Evolutionary conservation across 768 basidiomycete species (phyloP), one percentile per base, ranked within the genome.

Genomic region (Russula emetica): DNA sequence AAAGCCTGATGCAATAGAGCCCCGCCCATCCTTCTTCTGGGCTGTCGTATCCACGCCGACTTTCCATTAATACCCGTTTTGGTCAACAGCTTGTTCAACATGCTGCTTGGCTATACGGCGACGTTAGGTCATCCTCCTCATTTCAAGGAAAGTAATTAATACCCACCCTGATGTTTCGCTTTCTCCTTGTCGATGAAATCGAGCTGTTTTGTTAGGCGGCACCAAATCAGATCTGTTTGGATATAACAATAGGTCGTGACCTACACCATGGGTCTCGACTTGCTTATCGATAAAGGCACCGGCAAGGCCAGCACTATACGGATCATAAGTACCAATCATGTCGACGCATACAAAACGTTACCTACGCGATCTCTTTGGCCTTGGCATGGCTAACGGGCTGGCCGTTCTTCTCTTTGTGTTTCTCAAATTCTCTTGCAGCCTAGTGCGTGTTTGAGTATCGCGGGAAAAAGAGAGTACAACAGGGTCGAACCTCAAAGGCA

Each of bases 351-450:
- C 10, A 44, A 28, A 59, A 58, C 7, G 45, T 18, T 10, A 36
- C 69, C 7, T 71, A 80, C 78, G 85, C 61, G 59, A 82, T 69
- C 74, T 86, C 79, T 76, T 87, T 87, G 24, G 83, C 84, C 70
- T 76, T 77, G 11, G 72, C 79, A 70, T 90, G 88, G 55, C 34
- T 72, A 18, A 64, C 70, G 3, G 82, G 78, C 68, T 79, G 66
- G 47, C 88, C 88, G 28, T 86, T 76, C 44, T 56, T 70, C 40
- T 60, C 77, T 32, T 69, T 53, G 73, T 90, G 88, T 0, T 83
- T 67, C 67, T 88, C 79, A 70, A 82, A 89, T 1, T 82, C 80
- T 71, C 86, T 88, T 52, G 79, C 80, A 61, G 87, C 87, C 85
- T 65, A 32, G n/a, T 22, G 26, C 26, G 47, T 16, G 20, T 47